Percentiles rank a stretch among this genome's conserved stretches.
Conservation (phyloP, 495 filamentous ascomycete genomes). For the Aspergillus asperescens region DNA sequence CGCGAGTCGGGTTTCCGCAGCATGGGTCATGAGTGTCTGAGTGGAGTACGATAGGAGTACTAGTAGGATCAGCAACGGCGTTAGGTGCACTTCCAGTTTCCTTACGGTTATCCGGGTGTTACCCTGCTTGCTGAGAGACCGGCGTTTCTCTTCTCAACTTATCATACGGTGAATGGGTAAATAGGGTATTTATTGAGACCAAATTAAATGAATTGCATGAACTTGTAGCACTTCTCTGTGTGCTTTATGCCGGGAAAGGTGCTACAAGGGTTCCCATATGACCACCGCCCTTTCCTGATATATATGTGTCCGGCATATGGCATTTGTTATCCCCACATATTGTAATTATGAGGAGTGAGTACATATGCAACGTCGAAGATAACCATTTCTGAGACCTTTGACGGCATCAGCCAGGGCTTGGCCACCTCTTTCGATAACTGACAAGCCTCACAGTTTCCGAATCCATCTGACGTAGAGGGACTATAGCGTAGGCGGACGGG, state of each 20-base stretch:
- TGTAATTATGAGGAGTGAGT: too few relatives aligned
- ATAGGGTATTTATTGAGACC: constrained; percentile 24
- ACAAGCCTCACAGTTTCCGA: too few relatives aligned
- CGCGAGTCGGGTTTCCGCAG: constrained; percentile 34
- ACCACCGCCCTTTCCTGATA: too few relatives aligned
- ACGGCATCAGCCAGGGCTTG: too few relatives aligned
- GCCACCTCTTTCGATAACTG: too few relatives aligned
- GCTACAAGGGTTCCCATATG: background rate
- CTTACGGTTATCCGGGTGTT: constrained; percentile 27
- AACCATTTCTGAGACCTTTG: too few relatives aligned
- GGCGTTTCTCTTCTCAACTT: constrained; percentile 29
- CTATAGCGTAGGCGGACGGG: too few relatives aligned
- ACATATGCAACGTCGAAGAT: too few relatives aligned
- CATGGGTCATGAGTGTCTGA: constrained; percentile 37
- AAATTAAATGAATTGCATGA: constrained; percentile 29
- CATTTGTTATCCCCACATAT: too few relatives aligned
- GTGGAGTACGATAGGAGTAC: constrained; percentile 11
- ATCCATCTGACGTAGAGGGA: too few relatives aligned
- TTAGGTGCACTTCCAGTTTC: constrained; percentile 32
- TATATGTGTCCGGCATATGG: too few relatives aligned
- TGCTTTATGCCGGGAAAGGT: background rate
- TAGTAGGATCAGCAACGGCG: constrained; percentile 30
- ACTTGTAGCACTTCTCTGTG: constrained; percentile 2
- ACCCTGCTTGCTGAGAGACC: constrained; percentile 24
- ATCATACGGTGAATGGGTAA: constrained; percentile 22